phyloP scores from a whole-genome alignment of 2,329 filamentous ascomycete genomes.

The Paraphoma chrysanthemicola region DNA sequence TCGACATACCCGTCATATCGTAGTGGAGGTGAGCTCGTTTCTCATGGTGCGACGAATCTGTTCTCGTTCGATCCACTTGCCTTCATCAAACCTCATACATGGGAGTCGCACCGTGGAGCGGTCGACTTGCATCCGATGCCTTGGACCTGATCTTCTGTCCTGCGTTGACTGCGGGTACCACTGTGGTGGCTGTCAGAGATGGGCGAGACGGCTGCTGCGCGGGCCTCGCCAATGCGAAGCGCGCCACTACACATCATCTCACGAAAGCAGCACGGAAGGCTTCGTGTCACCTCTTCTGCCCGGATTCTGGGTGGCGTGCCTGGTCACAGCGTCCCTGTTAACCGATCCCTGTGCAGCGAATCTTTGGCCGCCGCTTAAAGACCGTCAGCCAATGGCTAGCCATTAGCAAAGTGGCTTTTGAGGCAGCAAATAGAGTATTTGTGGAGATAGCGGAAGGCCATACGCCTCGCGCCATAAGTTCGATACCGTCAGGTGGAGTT shows the following conservation, averaged over 20 bases:
- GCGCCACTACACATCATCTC: constrained; percentile 15
- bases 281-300: constrained; percentile 27
- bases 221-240: constrained; percentile 18
- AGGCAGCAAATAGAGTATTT: constrained; percentile 6
- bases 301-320: constrained; percentile 14
- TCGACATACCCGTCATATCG: constrained; percentile 6
- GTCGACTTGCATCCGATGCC: constrained; percentile 13
- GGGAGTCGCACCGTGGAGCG: constrained; percentile 7
- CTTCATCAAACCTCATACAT: constrained; percentile 19
- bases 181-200: constrained; percentile 17
- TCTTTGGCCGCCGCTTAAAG: constrained; percentile 29
- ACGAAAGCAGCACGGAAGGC: constrained; percentile 20
- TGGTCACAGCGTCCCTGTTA: constrained; percentile 20
- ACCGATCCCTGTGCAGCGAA: constrained; percentile 29
- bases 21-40: constrained; percentile 7
- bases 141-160: constrained; percentile 5
- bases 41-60: constrained; percentile 10
- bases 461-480: neutral
- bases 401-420: constrained; percentile 6
- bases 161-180: constrained; percentile 4
- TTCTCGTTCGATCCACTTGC: constrained; percentile 5
- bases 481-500: neutral
- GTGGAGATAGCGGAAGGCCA: neutral
- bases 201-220: constrained; percentile 14
- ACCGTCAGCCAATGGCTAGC: constrained; percentile 19